phyloP scores from a whole-genome alignment of 148 eudicot genomes.

The Diospyros kaki region DNA sequence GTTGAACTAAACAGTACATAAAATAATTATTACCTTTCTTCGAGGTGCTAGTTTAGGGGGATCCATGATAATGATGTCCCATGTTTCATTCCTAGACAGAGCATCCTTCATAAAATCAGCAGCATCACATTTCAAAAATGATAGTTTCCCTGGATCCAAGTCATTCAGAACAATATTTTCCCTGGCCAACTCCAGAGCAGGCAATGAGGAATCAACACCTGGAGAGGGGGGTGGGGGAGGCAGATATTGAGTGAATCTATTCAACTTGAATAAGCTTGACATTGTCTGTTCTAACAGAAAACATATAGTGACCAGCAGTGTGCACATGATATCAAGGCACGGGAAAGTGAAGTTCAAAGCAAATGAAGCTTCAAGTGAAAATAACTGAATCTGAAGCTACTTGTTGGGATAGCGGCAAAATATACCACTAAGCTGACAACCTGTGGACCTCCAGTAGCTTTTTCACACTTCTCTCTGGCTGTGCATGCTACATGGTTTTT shows the following conservation, averaged over 20 bases:
- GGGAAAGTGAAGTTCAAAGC: not conserved
- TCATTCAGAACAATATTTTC: constrained; percentile 60
- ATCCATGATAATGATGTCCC: constrained; percentile 85
- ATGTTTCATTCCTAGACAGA: constrained; percentile 61
- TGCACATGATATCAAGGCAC: constrained; percentile 9
- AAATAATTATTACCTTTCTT: constrained; percentile 48
- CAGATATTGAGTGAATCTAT: not conserved
- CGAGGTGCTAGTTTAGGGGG: constrained; percentile 94
- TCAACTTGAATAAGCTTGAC: not conserved
- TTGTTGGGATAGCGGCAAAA: not conserved
- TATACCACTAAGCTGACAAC: not conserved
- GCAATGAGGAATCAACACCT: constrained; percentile 83
- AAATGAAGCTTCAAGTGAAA: not conserved
- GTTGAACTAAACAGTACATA: not conserved
- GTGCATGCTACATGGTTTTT: not conserved
- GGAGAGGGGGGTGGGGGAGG: constrained; percentile 3
- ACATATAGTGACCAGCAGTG: not conserved
- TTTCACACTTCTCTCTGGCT: not conserved
- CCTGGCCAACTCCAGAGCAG: constrained; percentile 84
- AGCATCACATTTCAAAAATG: constrained; percentile 73
- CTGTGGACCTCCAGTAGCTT: constrained; percentile 1
- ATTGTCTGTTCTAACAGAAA: not conserved
- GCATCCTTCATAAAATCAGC: constrained; percentile 80
- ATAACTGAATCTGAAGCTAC: not conserved
- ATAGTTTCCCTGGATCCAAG: constrained; percentile 53